phyloP scores from a whole-genome alignment of 1,284 basidiomycete genomes.

The Microbotryum violaceum region DNA sequence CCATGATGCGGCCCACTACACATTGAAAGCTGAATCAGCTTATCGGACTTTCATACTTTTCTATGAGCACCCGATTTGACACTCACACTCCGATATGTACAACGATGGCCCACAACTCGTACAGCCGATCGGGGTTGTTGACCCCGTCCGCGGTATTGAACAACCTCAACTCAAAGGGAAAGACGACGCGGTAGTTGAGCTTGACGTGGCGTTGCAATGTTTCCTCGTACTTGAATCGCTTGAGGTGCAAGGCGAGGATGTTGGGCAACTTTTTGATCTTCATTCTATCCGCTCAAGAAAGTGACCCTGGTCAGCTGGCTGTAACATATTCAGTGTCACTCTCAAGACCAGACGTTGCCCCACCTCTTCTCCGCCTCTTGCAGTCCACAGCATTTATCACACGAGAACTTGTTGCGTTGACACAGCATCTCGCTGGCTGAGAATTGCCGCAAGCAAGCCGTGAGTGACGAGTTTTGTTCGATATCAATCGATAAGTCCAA shows the following conservation, averaged over 20 bases:
- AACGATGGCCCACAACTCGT: slow-evolving; percentile 90
- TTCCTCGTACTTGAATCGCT: slow-evolving; percentile 97
- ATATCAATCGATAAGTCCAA: slow-evolving; percentile 97
- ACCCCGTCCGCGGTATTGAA: slow-evolving; percentile 96
- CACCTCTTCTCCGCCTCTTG: slow-evolving; percentile 97
- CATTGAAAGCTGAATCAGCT: neutral
- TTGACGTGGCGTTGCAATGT: slow-evolving; percentile 82
- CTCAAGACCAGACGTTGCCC: slow-evolving; percentile 34
- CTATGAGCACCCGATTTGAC: neutral
- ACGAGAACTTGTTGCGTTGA: slow-evolving; percentile 97
- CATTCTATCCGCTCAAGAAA: slow-evolving; percentile 56
- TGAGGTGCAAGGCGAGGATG: slow-evolving; percentile 87
- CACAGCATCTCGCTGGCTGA: slow-evolving; percentile 97
- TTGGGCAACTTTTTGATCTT: slow-evolving; percentile 95
- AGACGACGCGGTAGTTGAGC: slow-evolving; percentile 89
- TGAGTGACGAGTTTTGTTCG: slow-evolving; percentile 91
- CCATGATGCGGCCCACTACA: slow-evolving; percentile 87
- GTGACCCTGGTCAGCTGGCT: neutral
- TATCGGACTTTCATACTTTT: slow-evolving; percentile 1
- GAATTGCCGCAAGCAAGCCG: slow-evolving; percentile 89
- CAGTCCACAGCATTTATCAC: slow-evolving; percentile 88
- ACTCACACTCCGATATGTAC: slow-evolving; percentile 94
- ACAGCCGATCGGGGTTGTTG: slow-evolving; percentile 73
- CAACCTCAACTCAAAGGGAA: slow-evolving; percentile 84
- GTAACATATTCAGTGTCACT: neutral